These are phyloP conservation scores for Lichtheimia ornata DNA, from an alignment of 371 early-diverging fungal species.

Conservation along the genomic window DNA sequence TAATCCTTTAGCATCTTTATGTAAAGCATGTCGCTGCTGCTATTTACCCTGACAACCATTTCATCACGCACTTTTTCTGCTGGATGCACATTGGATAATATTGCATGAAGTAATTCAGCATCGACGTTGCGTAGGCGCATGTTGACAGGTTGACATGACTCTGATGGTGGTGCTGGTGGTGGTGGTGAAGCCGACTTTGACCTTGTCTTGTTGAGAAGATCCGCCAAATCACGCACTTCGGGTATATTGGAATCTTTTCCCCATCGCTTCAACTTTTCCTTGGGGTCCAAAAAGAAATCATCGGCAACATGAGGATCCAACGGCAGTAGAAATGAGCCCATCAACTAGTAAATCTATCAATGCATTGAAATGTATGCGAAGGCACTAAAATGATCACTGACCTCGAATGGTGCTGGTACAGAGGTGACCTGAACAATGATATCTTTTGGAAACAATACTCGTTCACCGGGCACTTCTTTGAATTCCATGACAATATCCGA, in stretches of 20 bases:
- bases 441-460: constrained; percentile 44
- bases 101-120: constrained; percentile 16
- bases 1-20: too few species aligned
- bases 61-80: constrained; percentile 21
- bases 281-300: constrained; percentile 26
- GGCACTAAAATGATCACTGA: background rate
- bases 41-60: constrained; percentile 30
- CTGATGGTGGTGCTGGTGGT: background rate
- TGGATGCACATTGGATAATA: constrained; percentile 14
- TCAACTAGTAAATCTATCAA: background rate
- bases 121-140: constrained; percentile 19
- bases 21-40: too few species aligned
- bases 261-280: constrained; percentile 28
- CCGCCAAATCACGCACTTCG: constrained; percentile 11
- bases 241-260: constrained; percentile 21
- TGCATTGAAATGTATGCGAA: background rate
- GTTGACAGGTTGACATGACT: constrained; percentile 29
- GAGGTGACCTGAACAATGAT: constrained; percentile 26
- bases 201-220: background rate
- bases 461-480: constrained; percentile 42
- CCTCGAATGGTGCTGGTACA: constrained; percentile 20
- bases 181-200: background rate
- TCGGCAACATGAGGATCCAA: constrained; percentile 8
- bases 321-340: constrained; percentile 11
- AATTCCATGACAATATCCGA: constrained; percentile 48